These are phyloP conservation scores for Exophiala mesophila DNA, from an alignment of 2,329 filamentous ascomycete species.

Conservation along the genomic window DNA sequence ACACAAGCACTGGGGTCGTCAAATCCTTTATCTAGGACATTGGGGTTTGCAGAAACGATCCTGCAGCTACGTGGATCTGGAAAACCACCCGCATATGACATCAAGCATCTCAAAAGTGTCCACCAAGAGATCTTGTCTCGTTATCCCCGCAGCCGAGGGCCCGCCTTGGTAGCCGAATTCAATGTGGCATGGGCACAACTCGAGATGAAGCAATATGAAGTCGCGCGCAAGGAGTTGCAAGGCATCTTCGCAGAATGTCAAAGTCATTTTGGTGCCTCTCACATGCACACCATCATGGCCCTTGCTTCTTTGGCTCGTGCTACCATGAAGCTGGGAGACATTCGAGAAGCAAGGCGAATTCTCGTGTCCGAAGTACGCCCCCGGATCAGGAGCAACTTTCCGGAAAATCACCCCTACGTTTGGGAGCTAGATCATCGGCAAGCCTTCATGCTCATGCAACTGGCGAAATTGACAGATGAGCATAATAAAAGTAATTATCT, in stretches of 20 bases:
- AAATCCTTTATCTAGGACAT: constrained; percentile 17
- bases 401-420: constrained; percentile 15
- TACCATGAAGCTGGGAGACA: constrained; percentile 11
- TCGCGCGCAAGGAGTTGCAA: constrained; percentile 6
- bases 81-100: constrained; percentile 8
- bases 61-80: constrained; percentile 2
- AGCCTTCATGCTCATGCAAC: constrained; percentile 14
- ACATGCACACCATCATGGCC: constrained; percentile 19
- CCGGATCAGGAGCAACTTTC: constrained; percentile 13
- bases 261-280: constrained; percentile 10
- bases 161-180: constrained; percentile 14
- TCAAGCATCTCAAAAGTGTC: constrained; percentile 8
- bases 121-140: constrained; percentile 1
- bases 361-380: constrained; percentile 9
- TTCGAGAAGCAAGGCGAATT: constrained; percentile 10
- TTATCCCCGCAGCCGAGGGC: constrained; percentile 7
- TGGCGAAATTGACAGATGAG: constrained; percentile 11
- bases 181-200: constrained; percentile 19
- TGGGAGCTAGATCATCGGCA: constrained; percentile 22
- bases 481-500: background rate
- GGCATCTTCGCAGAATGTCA: constrained; percentile 7
- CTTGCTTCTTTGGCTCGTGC: constrained; percentile 14
- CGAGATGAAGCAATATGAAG: constrained; percentile 10
- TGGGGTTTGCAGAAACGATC: constrained; percentile 15
- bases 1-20: constrained; percentile 7